Percentiles rank a stretch among this genome's conserved stretches.
phyloP scores from a whole-genome alignment of 2,329 filamentous ascomycete species.

The Epichloe coenophiala region DNA sequence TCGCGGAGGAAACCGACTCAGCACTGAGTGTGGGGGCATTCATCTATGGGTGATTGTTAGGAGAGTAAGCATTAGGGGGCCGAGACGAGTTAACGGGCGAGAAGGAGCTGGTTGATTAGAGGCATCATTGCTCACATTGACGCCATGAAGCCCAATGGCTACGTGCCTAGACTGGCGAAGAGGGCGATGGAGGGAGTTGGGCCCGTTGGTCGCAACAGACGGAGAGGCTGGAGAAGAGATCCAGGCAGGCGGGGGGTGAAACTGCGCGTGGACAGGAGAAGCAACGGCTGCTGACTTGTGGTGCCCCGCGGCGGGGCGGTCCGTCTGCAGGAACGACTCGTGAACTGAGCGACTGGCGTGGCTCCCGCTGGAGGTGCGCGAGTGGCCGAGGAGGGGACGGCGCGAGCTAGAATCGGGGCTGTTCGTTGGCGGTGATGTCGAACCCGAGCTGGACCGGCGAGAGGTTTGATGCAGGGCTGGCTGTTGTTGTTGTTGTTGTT shows the following conservation, averaged over 20 bases:
- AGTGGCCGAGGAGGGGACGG: too few relatives aligned
- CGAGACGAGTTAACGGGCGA: neutral
- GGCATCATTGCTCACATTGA: conserved; percentile 4
- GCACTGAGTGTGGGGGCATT: conserved; percentile 24
- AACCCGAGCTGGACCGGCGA: neutral
- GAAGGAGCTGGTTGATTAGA: neutral
- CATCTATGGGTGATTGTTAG: conserved; percentile 18
- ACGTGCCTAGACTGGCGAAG: conserved; percentile 1
- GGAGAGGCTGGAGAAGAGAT: neutral
- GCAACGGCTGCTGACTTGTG: conserved; percentile 5
- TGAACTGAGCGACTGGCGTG: conserved; percentile 10
- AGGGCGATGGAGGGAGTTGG: conserved; percentile 1
- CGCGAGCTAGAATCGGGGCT: neutral
- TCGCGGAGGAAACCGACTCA: conserved; percentile 34
- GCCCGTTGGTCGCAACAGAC: neutral
- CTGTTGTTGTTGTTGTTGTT: neutral
- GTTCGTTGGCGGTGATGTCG: conserved; percentile 1
- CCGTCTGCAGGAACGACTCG: conserved; percentile 12
- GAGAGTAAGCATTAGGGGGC: neutral
- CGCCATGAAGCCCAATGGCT: conserved; percentile 6
- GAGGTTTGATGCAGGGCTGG: neutral
- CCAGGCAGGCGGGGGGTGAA: neutral
- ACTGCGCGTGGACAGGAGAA: neutral
- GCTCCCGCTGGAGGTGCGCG: too few relatives aligned
- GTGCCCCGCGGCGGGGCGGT: conserved; percentile 15